Evolutionary conservation across 345 rosid genomes (phyloP).

Genomic region (Passiflora organensis): DNA sequence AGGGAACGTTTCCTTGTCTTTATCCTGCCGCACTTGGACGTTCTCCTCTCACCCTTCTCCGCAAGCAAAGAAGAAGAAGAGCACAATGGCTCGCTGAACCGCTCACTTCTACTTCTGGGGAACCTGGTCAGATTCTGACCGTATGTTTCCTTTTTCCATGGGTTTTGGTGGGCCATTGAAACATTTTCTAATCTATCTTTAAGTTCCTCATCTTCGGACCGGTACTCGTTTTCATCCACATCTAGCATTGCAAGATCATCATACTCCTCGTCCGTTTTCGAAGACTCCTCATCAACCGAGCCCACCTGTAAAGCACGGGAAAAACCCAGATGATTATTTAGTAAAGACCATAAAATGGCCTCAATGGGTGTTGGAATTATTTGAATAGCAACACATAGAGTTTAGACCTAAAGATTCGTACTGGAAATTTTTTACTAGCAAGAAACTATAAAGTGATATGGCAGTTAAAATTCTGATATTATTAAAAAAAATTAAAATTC

Average conservation of each 20-base stretch:
- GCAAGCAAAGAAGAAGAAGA: slow-evolving; percentile 32
- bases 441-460: background rate
- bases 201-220: slow-evolving; percentile 51
- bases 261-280: slow-evolving; percentile 93
- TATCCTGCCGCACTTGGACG: slow-evolving; percentile 26
- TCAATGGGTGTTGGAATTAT: background rate
- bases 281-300: slow-evolving; percentile 92
- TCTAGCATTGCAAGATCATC: slow-evolving; percentile 95
- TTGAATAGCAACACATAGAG: background rate
- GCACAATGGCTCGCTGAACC: slow-evolving; percentile 41
- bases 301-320: slow-evolving; percentile 54
- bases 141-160: slow-evolving; percentile 43
- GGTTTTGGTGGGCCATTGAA: slow-evolving; percentile 6
- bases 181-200: slow-evolving; percentile 24
- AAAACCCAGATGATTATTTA: background rate
- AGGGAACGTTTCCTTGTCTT: slow-evolving; percentile 67
- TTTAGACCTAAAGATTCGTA: background rate
- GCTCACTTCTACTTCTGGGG: slow-evolving; percentile 43
- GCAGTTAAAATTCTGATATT: background rate
- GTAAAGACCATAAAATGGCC: background rate
- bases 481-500: too few relatives aligned
- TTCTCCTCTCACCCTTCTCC: slow-evolving; percentile 38
- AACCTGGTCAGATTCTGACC: slow-evolving; percentile 51
- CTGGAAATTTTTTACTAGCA: background rate
- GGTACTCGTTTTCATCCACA: slow-evolving; percentile 48